Conservation (phyloP, 306 rosid genomes). For the Acacia melanoxylon region DNA sequence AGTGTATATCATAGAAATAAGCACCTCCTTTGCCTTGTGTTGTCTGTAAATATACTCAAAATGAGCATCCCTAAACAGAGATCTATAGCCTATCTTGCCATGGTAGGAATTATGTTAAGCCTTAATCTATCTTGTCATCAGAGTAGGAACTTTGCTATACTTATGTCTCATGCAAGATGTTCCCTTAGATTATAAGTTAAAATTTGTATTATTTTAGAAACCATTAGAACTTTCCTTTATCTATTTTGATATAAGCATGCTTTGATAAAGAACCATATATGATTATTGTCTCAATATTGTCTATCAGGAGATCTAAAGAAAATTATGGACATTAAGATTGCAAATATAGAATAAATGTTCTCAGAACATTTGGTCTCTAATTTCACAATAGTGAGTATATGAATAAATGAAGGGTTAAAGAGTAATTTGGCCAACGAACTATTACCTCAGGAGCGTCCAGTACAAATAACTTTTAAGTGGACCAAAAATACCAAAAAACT, state of each 20-base stretch:
- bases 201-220: slow-evolving; percentile 6
- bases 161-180: background rate
- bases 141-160: background rate
- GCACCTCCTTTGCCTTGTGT: slow-evolving; percentile 91
- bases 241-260: slow-evolving; percentile 7
- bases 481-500: no score
- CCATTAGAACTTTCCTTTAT: slow-evolving; percentile 14
- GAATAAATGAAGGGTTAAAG: slow-evolving; percentile 6
- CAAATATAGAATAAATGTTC: slow-evolving; percentile 25
- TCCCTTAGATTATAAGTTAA: slow-evolving; percentile 20
- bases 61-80: slow-evolving; percentile 24
- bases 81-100: slow-evolving; percentile 11
- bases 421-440: no score
- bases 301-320: slow-evolving; percentile 10
- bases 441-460: no score
- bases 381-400: slow-evolving; percentile 19
- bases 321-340: slow-evolving; percentile 1
- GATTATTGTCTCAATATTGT: background rate
- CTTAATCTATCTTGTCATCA: slow-evolving; percentile 4
- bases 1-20: slow-evolving; percentile 83
- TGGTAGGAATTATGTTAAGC: background rate
- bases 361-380: slow-evolving; percentile 18
- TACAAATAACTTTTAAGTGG: no score
- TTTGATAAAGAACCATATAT: slow-evolving; percentile 3
- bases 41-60: slow-evolving; percentile 58